Conservation (phyloP, 2,329 filamentous ascomycete species). For the Trichoderma asperellum region DNA sequence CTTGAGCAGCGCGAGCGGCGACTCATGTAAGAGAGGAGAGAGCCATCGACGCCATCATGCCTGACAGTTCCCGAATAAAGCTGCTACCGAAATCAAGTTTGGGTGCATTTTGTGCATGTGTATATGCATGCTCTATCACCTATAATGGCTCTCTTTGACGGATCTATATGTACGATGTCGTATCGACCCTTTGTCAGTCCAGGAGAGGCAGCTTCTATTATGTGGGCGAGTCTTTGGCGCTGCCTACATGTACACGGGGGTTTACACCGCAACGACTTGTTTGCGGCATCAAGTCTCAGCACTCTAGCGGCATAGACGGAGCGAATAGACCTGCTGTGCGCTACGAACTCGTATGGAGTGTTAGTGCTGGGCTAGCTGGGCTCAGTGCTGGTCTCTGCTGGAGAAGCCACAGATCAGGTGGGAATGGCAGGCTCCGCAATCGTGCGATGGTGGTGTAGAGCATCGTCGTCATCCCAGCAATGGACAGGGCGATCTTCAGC, state of each 20-base stretch:
- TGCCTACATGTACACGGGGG: neutral
- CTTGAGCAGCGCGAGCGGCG: neutral
- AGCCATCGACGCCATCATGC: slow-evolving; percentile 27
- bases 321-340: neutral
- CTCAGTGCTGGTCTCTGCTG: neutral
- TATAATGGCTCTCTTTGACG: neutral
- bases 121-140: slow-evolving; percentile 14
- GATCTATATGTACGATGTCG: neutral
- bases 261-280: neutral
- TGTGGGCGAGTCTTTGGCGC: neutral
- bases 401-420: slow-evolving; percentile 9
- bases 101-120: neutral
- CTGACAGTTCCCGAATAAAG: neutral
- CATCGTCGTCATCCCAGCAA: slow-evolving; percentile 22
- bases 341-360: neutral
- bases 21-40: neutral
- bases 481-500: slow-evolving; percentile 6
- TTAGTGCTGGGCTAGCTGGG: neutral
- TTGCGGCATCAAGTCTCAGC: neutral
- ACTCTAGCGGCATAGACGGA: neutral
- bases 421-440: slow-evolving; percentile 6
- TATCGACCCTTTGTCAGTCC: neutral
- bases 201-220: neutral
- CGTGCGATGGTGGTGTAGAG: slow-evolving; percentile 7
- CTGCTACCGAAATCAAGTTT: slow-evolving; percentile 19